Conservation (phyloP, 2,329 filamentous ascomycete species). For the Aspergillus puulaauensis region DNA sequence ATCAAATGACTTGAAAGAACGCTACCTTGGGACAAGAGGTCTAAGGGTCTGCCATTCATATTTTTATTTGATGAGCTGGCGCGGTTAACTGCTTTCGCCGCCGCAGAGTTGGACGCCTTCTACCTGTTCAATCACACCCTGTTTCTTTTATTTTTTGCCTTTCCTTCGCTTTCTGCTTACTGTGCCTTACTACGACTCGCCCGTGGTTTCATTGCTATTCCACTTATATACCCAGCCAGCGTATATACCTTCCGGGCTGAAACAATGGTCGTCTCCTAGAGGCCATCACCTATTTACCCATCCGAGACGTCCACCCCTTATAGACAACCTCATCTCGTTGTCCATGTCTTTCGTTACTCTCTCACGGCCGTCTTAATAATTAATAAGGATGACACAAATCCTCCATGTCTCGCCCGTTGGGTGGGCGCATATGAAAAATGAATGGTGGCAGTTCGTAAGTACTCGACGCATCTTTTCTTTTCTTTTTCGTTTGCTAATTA, state of each 20-base stretch:
- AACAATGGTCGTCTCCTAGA: conserved; percentile 7
- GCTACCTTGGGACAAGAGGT: neutral
- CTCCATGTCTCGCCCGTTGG: conserved; percentile 30
- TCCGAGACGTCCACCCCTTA: neutral
- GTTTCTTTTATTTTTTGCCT: neutral
- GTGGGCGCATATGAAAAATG: conserved; percentile 35
- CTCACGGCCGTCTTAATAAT: conserved; percentile 12
- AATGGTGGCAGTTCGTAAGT: conserved; percentile 48
- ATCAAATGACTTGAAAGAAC: conserved; percentile 3
- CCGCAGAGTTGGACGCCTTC: neutral
- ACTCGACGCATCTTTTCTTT: neutral
- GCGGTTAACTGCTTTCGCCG: neutral
- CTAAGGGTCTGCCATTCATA: neutral
- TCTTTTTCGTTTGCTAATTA: conserved; percentile 13
- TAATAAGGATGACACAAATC: conserved; percentile 29
- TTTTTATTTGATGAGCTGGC: neutral
- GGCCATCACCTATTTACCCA: neutral
- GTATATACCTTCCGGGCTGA: neutral
- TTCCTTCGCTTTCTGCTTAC: neutral
- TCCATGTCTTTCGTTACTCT: conserved; percentile 15
- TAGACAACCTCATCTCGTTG: neutral
- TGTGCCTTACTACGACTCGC: neutral
- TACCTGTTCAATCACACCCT: too few relatives aligned
- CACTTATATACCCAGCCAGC: neutral
- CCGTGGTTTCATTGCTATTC: neutral